phyloP scores from a whole-genome alignment of 768 basidiomycete species.

The Auriscalpium vulgare region DNA sequence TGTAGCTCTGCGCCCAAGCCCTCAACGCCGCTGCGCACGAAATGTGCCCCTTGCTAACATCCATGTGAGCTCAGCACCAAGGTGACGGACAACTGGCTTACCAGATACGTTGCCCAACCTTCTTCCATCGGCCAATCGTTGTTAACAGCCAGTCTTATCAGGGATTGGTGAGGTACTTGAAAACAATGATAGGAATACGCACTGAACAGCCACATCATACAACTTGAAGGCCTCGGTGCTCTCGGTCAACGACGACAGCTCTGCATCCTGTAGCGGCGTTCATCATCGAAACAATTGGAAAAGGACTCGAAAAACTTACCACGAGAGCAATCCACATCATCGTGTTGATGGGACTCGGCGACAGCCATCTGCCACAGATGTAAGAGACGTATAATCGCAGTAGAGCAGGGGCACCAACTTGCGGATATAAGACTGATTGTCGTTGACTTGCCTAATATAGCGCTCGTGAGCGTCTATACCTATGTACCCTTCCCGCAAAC shows the following conservation, averaged over 20 bases:
- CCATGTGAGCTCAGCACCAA: neutral
- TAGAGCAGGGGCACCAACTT: constrained; percentile 30
- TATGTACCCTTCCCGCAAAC: constrained; percentile 39
- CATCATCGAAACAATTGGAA: neutral
- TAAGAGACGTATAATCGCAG: neutral
- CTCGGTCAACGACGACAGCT: constrained; percentile 51
- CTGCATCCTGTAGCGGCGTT: constrained; percentile 45
- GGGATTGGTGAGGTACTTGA: neutral
- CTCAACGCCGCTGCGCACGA: constrained; percentile 55
- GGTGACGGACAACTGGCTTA: constrained; percentile 16
- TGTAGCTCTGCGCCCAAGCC: constrained; percentile 62
- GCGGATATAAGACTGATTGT: constrained; percentile 54
- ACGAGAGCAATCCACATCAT: constrained; percentile 64
- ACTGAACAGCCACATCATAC: constrained; percentile 66
- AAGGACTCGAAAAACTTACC: constrained; percentile 28
- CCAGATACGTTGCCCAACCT: constrained; percentile 60
- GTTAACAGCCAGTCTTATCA: constrained; percentile 48
- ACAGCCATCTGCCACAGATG: constrained; percentile 47
- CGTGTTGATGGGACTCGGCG: constrained; percentile 60
- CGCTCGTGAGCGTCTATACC: constrained; percentile 25
- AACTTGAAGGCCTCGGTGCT: constrained; percentile 53
- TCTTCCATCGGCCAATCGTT: constrained; percentile 70
- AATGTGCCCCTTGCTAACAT: constrained; percentile 60
- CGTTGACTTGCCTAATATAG: constrained; percentile 49
- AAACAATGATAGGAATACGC: constrained; percentile 10